phyloP scores from a whole-genome alignment of 495 filamentous ascomycete genomes.

The Terfezia boudieri region DNA sequence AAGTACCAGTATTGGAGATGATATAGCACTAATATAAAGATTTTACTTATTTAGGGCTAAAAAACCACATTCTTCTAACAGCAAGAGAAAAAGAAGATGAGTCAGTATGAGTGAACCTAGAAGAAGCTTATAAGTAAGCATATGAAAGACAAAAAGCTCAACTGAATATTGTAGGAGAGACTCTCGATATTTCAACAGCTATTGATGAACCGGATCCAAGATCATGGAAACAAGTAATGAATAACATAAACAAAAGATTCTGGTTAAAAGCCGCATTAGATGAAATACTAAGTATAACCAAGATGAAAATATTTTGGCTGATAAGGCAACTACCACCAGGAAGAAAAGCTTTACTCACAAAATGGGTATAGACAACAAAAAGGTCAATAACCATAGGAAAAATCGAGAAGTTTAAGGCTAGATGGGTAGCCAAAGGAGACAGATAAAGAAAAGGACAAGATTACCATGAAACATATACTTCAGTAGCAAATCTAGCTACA shows the following conservation, averaged over 20 bases:
- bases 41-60: too few species aligned
- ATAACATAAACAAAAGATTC: not conserved
- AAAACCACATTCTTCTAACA: too few species aligned
- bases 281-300: not conserved
- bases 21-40: too few species aligned
- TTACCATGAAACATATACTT: not conserved
- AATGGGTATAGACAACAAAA: not conserved
- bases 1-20: too few species aligned
- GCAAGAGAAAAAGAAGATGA: too few species aligned
- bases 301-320: not conserved
- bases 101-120: too few species aligned
- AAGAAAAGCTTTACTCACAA: not conserved
- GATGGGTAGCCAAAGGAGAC: not conserved
- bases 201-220: not conserved
- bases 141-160: too few species aligned
- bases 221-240: not conserved
- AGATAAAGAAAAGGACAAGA: not conserved
- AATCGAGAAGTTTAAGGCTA: not conserved
- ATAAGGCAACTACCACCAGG: not conserved
- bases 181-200: too few species aligned
- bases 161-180: too few species aligned
- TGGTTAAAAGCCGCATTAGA: not conserved
- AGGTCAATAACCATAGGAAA: not conserved
- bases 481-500: not conserved
- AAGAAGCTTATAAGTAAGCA: too few species aligned